A percentile compares a stretch with the other conserved stretches of the same genome.
phyloP scores from a whole-genome alignment of 192 early-diverging fungal genomes.

The Entomortierella beljakovae region DNA sequence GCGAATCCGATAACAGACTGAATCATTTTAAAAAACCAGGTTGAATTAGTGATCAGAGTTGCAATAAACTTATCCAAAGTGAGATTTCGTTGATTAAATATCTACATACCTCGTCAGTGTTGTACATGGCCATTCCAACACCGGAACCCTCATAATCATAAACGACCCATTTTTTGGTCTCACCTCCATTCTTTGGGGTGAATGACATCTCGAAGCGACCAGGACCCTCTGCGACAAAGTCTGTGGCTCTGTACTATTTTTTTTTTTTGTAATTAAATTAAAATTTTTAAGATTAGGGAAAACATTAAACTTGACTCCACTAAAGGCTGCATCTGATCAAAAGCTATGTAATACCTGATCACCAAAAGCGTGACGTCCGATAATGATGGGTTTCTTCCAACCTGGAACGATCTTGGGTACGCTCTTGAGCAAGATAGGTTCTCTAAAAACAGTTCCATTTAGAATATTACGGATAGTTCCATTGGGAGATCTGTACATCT shows the following conservation, averaged over 20 bases:
- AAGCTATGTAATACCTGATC: slow-evolving; percentile 74
- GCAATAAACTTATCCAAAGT: too few species aligned
- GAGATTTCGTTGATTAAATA: too few species aligned
- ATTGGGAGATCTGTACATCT: slow-evolving; percentile 99
- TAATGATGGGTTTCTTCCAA: slow-evolving; percentile 95
- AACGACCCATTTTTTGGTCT: slow-evolving; percentile 71
- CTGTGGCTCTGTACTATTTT: slow-evolving; percentile 91
- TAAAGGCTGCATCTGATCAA: not conserved
- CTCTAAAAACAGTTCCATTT: slow-evolving; percentile 97
- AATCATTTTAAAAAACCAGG: not conserved
- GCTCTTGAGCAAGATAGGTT: slow-evolving; percentile 94
- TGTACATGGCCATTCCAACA: slow-evolving; percentile 98
- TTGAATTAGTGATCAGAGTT: not conserved
- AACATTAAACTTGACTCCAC: not conserved
- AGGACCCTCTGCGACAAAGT: slow-evolving; percentile 91
- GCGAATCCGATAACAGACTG: slow-evolving; percentile 94
- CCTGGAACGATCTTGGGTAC: slow-evolving; percentile 94
- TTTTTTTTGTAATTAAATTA: too few species aligned
- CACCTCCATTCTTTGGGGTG: slow-evolving; percentile 83
- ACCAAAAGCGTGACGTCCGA: slow-evolving; percentile 98
- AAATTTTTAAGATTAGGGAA: not conserved
- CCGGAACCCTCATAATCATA: slow-evolving; percentile 88
- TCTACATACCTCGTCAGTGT: slow-evolving; percentile 75
- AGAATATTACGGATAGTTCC: slow-evolving; percentile 97
- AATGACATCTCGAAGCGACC: slow-evolving; percentile 94